A percentile compares a stretch with the other conserved stretches of the same genome.
Evolutionary conservation across 192 early-diverging fungal genomes (phyloP).

Genomic region (Coemansia sp.): DNA sequence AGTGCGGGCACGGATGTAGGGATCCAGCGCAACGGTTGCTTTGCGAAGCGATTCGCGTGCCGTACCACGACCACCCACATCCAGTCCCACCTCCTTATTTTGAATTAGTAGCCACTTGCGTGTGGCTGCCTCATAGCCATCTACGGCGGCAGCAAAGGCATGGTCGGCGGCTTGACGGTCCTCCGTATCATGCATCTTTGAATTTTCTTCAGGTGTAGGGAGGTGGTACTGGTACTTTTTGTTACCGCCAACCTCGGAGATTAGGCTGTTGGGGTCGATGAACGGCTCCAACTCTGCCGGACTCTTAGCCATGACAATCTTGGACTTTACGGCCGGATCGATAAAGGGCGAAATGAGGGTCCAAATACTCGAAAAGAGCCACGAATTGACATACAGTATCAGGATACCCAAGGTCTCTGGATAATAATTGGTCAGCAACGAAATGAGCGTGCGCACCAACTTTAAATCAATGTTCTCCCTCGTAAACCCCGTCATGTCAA

Average conservation of each 20-base stretch:
- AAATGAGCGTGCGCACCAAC: constrained; percentile 69
- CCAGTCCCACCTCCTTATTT: not conserved
- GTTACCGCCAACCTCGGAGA: constrained; percentile 57
- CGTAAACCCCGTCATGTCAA: constrained; percentile 69
- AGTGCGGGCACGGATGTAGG: constrained; percentile 48
- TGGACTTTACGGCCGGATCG: constrained; percentile 82
- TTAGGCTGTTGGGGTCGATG: constrained; percentile 55
- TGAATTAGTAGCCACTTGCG: constrained; percentile 43
- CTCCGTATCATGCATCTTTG: constrained; percentile 43
- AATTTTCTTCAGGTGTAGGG: constrained; percentile 48
- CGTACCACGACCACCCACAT: constrained; percentile 6
- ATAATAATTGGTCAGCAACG: constrained; percentile 79
- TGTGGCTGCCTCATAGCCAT: constrained; percentile 42
- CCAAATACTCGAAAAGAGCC: constrained; percentile 80
- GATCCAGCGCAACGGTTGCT: constrained; percentile 44
- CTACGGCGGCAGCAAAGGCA: constrained; percentile 25
- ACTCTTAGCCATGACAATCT: constrained; percentile 69
- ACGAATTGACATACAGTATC: constrained; percentile 75
- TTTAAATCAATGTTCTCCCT: constrained; percentile 68
- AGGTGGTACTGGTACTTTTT: constrained; percentile 52
- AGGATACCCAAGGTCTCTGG: constrained; percentile 78
- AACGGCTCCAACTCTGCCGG: constrained; percentile 56
- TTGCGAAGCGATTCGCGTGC: constrained; percentile 33
- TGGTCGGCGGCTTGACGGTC: constrained; percentile 33
- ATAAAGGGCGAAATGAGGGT: constrained; percentile 73